Base-by-base conservation (phyloP, 2,329 filamentous ascomycete species). In the Colletotrichum destructivum region DNA sequence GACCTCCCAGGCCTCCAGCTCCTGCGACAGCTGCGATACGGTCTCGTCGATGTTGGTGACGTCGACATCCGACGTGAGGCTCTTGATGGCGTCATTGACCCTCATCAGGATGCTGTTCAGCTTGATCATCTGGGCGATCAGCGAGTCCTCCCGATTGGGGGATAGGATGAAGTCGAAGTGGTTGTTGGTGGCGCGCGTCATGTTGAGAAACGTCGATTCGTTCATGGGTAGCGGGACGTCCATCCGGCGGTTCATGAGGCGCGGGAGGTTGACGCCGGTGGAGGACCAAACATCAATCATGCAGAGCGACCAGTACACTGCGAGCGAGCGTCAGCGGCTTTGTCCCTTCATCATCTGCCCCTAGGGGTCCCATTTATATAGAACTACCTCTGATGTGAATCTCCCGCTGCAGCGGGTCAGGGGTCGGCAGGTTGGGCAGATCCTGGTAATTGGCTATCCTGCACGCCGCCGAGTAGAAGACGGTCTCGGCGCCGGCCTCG, bases 381-480 rank as follows among this genome's bases (percentile, higher is more conserved):
- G 26, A 13, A 8, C 49, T 62, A 78, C 78, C 75, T 76, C 78
- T 68, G 9, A 77, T 76, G 47, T 83, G 81, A 9, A 81, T 75
- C 69, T 84, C 81, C n/a, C 78, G 72, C n/a, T 82, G 77, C 0
- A 84, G 71, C 1, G 69, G 72, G 42, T 74, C 79, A 2, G 74
- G 52, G 11, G 73, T 74, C n/a, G 74, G 71, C 57, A 79, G 73
- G 44, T 80, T 79, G 1, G 81, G 80, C 2, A 84, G 76, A 66
- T 83, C 78, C 23, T 83, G 72, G 8, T 81, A 73, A 47, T 81
- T 75, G 8, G 81, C 80, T 71, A 82, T 79, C 3, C 82, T 79
- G 68, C 78, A 79, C 3, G 82, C 82, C 15, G 81, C 74, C 13
- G 78, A 76, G 59, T 84, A 84, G 71, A 81, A 83, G 18, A 85